phyloP scores from a whole-genome alignment of 371 early-diverging fungal species.

The Chytridiales sp. region DNA sequence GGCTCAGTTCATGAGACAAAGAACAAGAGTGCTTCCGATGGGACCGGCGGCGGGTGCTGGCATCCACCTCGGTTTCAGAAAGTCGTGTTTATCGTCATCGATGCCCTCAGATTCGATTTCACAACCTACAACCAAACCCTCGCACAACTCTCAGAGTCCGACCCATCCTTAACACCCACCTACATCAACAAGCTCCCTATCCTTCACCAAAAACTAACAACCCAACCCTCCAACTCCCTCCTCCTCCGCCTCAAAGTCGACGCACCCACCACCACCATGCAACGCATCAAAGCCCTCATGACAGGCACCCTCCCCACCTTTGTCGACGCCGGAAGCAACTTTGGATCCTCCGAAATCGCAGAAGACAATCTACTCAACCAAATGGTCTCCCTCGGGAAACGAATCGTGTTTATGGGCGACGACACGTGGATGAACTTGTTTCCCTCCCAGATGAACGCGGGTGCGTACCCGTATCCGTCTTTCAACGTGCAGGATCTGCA shows the following conservation, averaged over 20 bases:
- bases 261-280: conserved; percentile 96
- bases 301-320: conserved; percentile 91
- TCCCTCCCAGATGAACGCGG: conserved; percentile 60
- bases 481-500: conserved; percentile 89
- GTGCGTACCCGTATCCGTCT: conserved; percentile 77
- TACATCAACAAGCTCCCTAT: conserved; percentile 79
- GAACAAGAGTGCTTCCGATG: background rate
- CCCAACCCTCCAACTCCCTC: conserved; percentile 63
- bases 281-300: conserved; percentile 89
- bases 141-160: conserved; percentile 22
- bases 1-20: background rate
- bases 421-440: conserved; percentile 92
- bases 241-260: conserved; percentile 87
- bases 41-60: conserved; percentile 42
- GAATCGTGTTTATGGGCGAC: conserved; percentile 88
- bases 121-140: conserved; percentile 37
- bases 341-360: conserved; percentile 72
- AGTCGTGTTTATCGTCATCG: conserved; percentile 78
- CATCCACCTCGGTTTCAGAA: conserved; percentile 61
- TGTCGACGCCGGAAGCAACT: conserved; percentile 92
- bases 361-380: conserved; percentile 87
- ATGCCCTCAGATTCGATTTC: conserved; percentile 91
- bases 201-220: conserved; percentile 52
- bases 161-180: conserved; percentile 35
- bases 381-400: conserved; percentile 47